Evolutionary conservation across 768 basidiomycete genomes (phyloP).

Genomic region (Dendrothele bispora): DNA sequence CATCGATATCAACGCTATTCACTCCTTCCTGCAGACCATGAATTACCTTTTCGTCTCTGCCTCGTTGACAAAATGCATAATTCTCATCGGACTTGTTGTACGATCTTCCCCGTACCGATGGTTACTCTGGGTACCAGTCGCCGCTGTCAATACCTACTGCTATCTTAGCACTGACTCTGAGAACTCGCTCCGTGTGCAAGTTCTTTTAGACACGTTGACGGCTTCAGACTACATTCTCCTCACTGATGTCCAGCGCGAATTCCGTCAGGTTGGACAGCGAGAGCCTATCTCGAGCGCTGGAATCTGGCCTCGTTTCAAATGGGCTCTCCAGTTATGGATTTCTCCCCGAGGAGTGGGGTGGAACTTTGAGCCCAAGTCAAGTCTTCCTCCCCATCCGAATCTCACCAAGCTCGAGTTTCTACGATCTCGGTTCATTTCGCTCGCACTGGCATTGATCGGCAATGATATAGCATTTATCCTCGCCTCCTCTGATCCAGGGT

Average conservation of each 20-base stretch:
- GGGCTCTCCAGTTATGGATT: constrained; percentile 7
- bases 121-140: constrained; percentile 9
- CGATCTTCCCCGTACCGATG: constrained; percentile 12
- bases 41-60: not conserved
- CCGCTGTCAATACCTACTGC: not conserved
- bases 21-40: too few relatives aligned
- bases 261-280: constrained; percentile 7
- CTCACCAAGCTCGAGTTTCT: not conserved
- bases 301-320: constrained; percentile 11
- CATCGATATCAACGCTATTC: too few relatives aligned
- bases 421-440: not conserved
- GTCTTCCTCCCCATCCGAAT: constrained; percentile 10
- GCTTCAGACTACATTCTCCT: constrained; percentile 15
- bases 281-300: constrained; percentile 10
- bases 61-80: not conserved
- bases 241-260: constrained; percentile 13
- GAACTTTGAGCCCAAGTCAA: constrained; percentile 9
- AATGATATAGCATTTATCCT: constrained; percentile 1
- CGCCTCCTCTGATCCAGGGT: not conserved
- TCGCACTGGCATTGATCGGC: not conserved
- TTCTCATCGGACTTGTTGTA: constrained; percentile 3
- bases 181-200: not conserved
- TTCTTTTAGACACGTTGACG: not conserved
- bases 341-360: constrained; percentile 11
- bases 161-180: not conserved